Conservation (phyloP, 2,329 filamentous ascomycete genomes). For the Botrytis fabae region DNA sequence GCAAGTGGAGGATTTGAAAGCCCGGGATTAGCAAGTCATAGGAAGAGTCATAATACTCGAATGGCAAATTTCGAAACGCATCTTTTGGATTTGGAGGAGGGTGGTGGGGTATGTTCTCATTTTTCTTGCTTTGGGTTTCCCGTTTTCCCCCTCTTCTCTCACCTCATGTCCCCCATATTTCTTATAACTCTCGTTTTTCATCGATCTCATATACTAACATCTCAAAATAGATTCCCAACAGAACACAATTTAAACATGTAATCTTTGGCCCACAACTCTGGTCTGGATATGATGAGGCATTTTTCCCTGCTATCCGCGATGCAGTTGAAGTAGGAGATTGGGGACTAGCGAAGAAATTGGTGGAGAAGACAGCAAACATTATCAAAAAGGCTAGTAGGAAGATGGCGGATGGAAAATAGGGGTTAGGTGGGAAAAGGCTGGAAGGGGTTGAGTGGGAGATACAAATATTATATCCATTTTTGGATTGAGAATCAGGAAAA, state of each 20-base stretch:
- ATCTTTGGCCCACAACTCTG: conserved; percentile 82
- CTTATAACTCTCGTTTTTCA: not conserved
- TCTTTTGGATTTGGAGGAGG: conserved; percentile 72
- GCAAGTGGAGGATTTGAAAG: conserved; percentile 75
- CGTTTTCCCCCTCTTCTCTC: not conserved
- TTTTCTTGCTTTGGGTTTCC: not conserved
- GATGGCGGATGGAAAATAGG: conserved; percentile 2
- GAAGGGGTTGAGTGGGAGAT: not conserved
- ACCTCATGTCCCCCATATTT: not conserved
- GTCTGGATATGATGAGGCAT: conserved; percentile 66
- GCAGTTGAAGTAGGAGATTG: conserved; percentile 72
- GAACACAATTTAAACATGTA: conserved; percentile 92
- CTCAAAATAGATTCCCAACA: conserved; percentile 67
- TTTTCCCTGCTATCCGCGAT: conserved; percentile 85
- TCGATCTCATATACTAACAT: not conserved
- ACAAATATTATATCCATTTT: not conserved
- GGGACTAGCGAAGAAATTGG: conserved; percentile 63
- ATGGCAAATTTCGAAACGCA: conserved; percentile 81
- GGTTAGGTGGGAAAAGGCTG: not conserved
- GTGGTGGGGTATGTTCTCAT: conserved; percentile 67
- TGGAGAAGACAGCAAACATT: conserved; percentile 70
- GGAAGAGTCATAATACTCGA: conserved; percentile 75
- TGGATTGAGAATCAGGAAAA: not conserved
- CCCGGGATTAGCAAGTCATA: conserved; percentile 61
- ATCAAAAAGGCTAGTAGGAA: conserved; percentile 57